Conservation (phyloP, 208 protist genomes). For the Leishmania guyanensis region DNA sequence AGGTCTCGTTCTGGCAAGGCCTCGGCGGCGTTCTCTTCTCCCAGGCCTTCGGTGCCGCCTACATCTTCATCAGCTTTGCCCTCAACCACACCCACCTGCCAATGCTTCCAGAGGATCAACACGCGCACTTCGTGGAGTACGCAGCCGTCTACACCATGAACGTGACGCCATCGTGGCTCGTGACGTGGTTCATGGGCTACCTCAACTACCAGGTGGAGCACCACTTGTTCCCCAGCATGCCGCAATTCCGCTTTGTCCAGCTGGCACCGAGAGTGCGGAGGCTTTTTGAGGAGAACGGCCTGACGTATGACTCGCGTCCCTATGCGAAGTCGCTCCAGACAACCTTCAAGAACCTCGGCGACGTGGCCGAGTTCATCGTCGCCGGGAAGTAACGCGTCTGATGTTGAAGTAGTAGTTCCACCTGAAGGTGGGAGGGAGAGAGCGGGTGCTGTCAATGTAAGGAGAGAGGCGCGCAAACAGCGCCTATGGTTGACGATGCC, state of each 20-base stretch:
- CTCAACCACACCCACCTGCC: slow-evolving; percentile 82
- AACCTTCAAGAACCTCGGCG: slow-evolving; percentile 58
- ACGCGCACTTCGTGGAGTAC: slow-evolving; percentile 79
- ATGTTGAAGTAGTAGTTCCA: background rate
- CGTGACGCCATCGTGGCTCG: slow-evolving; percentile 49
- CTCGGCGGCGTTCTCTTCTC: slow-evolving; percentile 54
- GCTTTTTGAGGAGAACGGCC: slow-evolving; percentile 68
- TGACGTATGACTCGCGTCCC: slow-evolving; percentile 52
- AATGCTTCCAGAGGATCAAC: slow-evolving; percentile 43
- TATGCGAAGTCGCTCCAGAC: slow-evolving; percentile 47
- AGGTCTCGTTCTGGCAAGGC: slow-evolving; percentile 44
- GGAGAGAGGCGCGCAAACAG: background rate
- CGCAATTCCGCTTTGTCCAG: slow-evolving; percentile 70
- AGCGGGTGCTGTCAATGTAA: background rate
- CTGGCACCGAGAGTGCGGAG: slow-evolving; percentile 50
- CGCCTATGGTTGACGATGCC: background rate
- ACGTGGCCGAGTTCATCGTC: slow-evolving; percentile 24
- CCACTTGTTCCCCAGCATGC: slow-evolving; percentile 88
- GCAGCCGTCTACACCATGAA: slow-evolving; percentile 73
- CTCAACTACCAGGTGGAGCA: slow-evolving; percentile 90
- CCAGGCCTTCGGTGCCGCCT: slow-evolving; percentile 61
- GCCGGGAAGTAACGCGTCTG: slow-evolving; percentile 14
- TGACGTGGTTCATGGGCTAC: slow-evolving; percentile 79
- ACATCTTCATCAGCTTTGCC: slow-evolving; percentile 82
- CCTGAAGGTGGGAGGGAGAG: background rate